Percentiles rank a stretch among this genome's conserved stretches.
These are phyloP conservation scores for Fonsecaea multimorphosa DNA, from an alignment of 2,329 filamentous ascomycete species.

Conservation along the genomic window DNA sequence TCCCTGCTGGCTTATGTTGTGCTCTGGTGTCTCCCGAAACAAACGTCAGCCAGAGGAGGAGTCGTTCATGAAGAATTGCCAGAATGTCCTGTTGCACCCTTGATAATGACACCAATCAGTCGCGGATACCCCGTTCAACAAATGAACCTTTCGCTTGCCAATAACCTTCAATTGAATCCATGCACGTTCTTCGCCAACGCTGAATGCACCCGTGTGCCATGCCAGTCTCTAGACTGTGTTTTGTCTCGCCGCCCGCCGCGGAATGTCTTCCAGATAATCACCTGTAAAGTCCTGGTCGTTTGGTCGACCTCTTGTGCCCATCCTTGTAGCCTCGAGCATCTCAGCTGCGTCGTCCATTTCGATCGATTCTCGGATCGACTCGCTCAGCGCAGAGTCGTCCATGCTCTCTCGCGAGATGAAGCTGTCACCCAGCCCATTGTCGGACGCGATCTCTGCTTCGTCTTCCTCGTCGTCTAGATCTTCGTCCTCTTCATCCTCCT, in stretches of 20 bases:
- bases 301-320: constrained; percentile 13
- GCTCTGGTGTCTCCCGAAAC: background rate
- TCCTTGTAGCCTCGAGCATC: constrained; percentile 24
- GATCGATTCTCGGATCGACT: constrained; percentile 59
- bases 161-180: background rate
- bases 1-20: background rate
- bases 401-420: constrained; percentile 62
- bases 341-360: constrained; percentile 36
- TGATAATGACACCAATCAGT: background rate
- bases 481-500: constrained; percentile 57
- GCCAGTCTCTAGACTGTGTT: background rate
- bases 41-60: background rate
- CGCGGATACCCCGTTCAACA: background rate
- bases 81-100: background rate
- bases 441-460: constrained; percentile 48
- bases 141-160: background rate
- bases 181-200: background rate
- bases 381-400: constrained; percentile 54
- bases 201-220: background rate
- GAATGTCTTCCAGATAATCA: constrained; percentile 34
- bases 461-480: constrained; percentile 53
- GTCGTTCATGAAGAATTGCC: background rate
- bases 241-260: constrained; percentile 4
- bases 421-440: constrained; percentile 60
- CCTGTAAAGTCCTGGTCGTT: constrained; percentile 41